These are phyloP conservation scores for Claviceps sp. DNA, from an alignment of 2,329 filamentous ascomycete species.

Conservation along the genomic window DNA sequence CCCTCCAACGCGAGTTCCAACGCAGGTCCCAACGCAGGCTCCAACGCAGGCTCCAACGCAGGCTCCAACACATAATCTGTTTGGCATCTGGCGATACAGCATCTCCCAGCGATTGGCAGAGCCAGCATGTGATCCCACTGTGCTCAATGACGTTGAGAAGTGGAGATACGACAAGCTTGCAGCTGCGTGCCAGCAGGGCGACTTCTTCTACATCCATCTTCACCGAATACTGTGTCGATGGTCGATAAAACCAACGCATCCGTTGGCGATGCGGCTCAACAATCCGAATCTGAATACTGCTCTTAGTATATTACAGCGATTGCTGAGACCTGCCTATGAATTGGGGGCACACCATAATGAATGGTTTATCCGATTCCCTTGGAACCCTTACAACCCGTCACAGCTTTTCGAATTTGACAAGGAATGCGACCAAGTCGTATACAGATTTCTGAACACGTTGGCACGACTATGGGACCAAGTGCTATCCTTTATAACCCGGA, in stretches of 20 bases:
- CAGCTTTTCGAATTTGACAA: background rate
- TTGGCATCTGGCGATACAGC: background rate
- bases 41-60: background rate
- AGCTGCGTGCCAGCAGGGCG: constrained; percentile 40
- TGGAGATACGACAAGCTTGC: constrained; percentile 40
- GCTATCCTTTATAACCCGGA: constrained; percentile 5
- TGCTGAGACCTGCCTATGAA: background rate
- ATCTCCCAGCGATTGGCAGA: background rate
- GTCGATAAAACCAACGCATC: constrained; percentile 25
- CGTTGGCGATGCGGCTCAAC: constrained; percentile 7
- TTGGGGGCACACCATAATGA: background rate
- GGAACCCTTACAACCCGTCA: background rate
- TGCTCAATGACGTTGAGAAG: constrained; percentile 23
- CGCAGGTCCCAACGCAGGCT: background rate
- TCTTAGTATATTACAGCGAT: constrained; percentile 7
- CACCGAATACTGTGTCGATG: constrained; percentile 53
- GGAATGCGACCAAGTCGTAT: constrained; percentile 5
- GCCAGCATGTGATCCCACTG: background rate
- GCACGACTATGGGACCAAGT: constrained; percentile 11
- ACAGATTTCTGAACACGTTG: constrained; percentile 13
- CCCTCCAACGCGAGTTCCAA: no score
- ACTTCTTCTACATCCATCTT: constrained; percentile 50
- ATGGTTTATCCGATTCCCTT: constrained; percentile 1
- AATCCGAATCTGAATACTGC: constrained; percentile 10
- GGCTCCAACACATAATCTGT: background rate